Percentiles rank a stretch among this genome's conserved stretches.
phyloP scores from a whole-genome alignment of 2,329 filamentous ascomycete genomes.

The Sarocladiaceae sp. region DNA sequence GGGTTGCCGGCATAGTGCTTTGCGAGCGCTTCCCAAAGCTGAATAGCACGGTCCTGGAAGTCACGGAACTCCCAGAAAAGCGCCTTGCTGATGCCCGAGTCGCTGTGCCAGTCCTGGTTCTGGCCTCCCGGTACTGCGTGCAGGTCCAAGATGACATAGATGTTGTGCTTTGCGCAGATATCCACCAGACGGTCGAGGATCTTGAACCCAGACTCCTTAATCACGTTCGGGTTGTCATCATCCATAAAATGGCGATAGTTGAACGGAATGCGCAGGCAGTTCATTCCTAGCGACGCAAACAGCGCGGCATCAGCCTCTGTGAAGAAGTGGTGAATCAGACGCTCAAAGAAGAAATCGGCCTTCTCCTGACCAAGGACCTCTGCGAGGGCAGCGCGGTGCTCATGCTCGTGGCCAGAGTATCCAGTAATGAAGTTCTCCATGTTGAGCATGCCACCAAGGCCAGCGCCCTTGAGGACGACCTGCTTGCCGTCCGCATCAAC shows the following conservation, averaged over 20 bases:
- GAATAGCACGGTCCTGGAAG: constrained; percentile 37
- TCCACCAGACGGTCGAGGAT: constrained; percentile 42
- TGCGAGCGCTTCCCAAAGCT: constrained; percentile 37
- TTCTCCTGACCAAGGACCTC: constrained; percentile 49
- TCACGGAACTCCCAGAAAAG: constrained; percentile 41
- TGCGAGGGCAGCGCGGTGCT: constrained; percentile 47
- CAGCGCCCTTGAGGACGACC: constrained; percentile 36
- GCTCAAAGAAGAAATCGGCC: constrained; percentile 54
- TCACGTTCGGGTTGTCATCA: constrained; percentile 40
- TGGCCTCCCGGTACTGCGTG: constrained; percentile 39
- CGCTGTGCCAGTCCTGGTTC: constrained; percentile 42
- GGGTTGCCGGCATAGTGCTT: constrained; percentile 35
- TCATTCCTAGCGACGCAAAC: constrained; percentile 48
- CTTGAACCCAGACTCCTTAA: constrained; percentile 42
- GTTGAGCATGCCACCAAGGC: constrained; percentile 26
- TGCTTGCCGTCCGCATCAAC: constrained; percentile 36
- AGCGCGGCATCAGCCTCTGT: constrained; percentile 51
- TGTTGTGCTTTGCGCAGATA: constrained; percentile 33
- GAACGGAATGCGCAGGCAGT: constrained; percentile 54
- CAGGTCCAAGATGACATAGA: constrained; percentile 39
- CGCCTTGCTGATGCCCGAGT: constrained; percentile 29
- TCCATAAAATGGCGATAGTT: constrained; percentile 54
- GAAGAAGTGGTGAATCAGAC: constrained; percentile 52
- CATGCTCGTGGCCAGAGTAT: constrained; percentile 51
- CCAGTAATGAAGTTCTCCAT: constrained; percentile 61